phyloP scores from a whole-genome alignment of 177 flowering plant genomes.

The Tripterygium wilfordii region DNA sequence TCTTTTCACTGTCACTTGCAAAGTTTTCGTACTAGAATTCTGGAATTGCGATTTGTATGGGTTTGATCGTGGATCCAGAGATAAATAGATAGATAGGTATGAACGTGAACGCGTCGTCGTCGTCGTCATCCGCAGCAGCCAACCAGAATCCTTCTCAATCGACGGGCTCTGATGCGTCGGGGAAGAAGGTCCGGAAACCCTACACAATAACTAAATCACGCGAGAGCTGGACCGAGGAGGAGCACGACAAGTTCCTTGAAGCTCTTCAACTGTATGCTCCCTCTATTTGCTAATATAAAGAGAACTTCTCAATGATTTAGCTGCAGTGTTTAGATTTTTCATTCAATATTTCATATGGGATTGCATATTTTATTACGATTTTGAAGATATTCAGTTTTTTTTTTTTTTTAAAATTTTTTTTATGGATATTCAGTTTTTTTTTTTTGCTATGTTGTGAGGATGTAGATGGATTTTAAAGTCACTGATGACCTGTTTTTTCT shows the following conservation, averaged over 20 bases:
- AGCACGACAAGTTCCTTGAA: constrained; percentile 88
- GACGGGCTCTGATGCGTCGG: constrained; percentile 26
- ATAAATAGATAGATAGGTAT: too few species aligned
- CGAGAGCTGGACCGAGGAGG: constrained; percentile 89
- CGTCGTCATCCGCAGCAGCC: background rate
- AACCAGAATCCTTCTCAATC: constrained; percentile 15
- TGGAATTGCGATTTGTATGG: constrained; percentile 1
- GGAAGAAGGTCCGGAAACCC: constrained; percentile 73
- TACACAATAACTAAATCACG: constrained; percentile 90
- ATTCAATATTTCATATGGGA: too few species aligned
- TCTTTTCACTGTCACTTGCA: too few species aligned
- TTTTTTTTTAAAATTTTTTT: too few species aligned
- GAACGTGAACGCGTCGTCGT: constrained; percentile 10
- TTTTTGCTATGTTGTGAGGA: too few species aligned
- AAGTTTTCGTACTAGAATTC: too few species aligned
- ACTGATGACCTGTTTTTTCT: too few species aligned
- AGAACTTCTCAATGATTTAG: background rate
- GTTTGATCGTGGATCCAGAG: constrained; percentile 1
- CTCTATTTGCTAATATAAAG: background rate
- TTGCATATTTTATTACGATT: too few species aligned
- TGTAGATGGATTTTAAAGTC: too few species aligned
- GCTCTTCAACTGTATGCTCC: constrained; percentile 64
- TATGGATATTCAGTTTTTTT: too few species aligned
- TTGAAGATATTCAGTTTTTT: too few species aligned
- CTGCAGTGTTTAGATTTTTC: background rate